Conservation (phyloP, 306 rosid species). For the Quillaja saponaria region DNA sequence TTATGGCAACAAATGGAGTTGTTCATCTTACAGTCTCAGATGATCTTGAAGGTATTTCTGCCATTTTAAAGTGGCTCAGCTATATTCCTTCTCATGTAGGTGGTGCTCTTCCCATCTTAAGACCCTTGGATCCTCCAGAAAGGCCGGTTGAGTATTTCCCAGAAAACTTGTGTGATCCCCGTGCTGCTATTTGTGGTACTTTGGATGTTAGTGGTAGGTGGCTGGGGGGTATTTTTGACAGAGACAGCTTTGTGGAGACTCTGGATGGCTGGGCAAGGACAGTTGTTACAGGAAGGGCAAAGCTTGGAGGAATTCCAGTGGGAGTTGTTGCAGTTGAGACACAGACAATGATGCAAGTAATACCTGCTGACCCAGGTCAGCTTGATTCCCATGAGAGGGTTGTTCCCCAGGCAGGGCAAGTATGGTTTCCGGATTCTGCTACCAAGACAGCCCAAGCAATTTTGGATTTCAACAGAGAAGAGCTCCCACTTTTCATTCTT, state of each 20-base stretch:
- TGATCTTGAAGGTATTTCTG: conserved; percentile 93
- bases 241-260: conserved; percentile 95
- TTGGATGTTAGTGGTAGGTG: conserved; percentile 66
- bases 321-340: conserved; percentile 97
- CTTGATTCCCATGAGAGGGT: conserved; percentile 95
- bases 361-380: conserved; percentile 99
- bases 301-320: conserved; percentile 97
- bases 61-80: conserved; percentile 96
- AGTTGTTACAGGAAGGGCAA: conserved; percentile 97
- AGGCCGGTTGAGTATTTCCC: conserved; percentile 83
- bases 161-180: conserved; percentile 94
- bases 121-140: conserved; percentile 84
- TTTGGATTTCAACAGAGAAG: conserved; percentile 92
- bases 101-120: conserved; percentile 78
- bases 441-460: conserved; percentile 92
- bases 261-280: conserved; percentile 99
- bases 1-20: conserved; percentile 98
- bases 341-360: conserved; percentile 94
- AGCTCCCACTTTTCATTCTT: conserved; percentile 90
- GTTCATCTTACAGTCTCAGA: conserved; percentile 95
- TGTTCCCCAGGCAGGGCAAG: conserved; percentile 99
- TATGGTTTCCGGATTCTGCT: conserved; percentile 98
- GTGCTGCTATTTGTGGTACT: conserved; percentile 82
- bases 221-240: conserved; percentile 95
- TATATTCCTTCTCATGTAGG: conserved; percentile 84